Percentiles rank a stretch among this genome's conserved stretches.
Conservation (phyloP, 2,329 filamentous ascomycete genomes). For the Diaporthe australafricana region DNA sequence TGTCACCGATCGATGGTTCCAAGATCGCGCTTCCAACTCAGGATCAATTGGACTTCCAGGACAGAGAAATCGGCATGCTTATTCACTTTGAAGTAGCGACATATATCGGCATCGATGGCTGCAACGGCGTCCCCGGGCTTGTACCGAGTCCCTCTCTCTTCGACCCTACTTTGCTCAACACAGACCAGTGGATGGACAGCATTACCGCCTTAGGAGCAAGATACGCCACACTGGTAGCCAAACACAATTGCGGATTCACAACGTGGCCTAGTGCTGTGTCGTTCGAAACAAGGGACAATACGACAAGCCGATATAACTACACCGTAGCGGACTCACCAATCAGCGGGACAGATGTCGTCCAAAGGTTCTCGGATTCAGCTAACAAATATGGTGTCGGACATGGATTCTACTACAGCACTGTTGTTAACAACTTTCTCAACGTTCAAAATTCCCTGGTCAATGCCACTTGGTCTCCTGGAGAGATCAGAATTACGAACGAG, state of each 20-base stretch:
- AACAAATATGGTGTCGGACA: conserved; percentile 43
- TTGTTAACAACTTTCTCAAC: conserved; percentile 47
- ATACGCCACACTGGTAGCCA: conserved; percentile 46
- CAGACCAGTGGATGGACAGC: conserved; percentile 45
- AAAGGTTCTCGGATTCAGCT: conserved; percentile 42
- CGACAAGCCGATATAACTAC: conserved; percentile 44
- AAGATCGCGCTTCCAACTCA: conserved; percentile 43
- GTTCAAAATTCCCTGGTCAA: conserved; percentile 41
- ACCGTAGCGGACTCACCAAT: conserved; percentile 44
- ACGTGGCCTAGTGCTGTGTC: conserved; percentile 45
- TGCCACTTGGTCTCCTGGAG: conserved; percentile 36
- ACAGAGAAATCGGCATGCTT: conserved; percentile 43
- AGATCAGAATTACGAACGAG: conserved; percentile 41
- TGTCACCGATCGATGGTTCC: conserved; percentile 43
- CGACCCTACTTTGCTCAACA: conserved; percentile 41
- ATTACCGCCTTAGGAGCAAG: conserved; percentile 43
- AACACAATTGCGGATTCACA: conserved; percentile 47
- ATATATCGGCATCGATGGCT: conserved; percentile 43
- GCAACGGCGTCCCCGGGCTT: conserved; percentile 42
- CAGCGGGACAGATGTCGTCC: conserved; percentile 42
- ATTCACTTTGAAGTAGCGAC: conserved; percentile 45
- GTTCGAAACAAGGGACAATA: conserved; percentile 41
- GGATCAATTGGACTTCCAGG: conserved; percentile 43
- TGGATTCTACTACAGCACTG: conserved; percentile 47
- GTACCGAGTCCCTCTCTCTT: conserved; percentile 41